These are phyloP conservation scores for Mucor racemosus DNA, from an alignment of 371 early-diverging fungal species.

Conservation along the genomic window DNA sequence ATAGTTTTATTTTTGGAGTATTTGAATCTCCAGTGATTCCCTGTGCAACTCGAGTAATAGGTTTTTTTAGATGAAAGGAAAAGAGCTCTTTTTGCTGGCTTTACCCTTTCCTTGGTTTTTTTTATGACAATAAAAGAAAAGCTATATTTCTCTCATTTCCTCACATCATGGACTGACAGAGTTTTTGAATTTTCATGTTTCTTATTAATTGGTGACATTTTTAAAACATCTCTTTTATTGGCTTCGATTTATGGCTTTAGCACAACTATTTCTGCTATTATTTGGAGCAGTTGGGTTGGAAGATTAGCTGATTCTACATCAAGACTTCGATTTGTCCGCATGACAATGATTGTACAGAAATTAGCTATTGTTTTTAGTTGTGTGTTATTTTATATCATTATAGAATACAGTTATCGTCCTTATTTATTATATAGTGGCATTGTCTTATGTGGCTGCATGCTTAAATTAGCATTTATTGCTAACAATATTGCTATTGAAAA, in stretches of 20 bases:
- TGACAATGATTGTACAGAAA: conserved; percentile 8
- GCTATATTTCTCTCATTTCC: background rate
- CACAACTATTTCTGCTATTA: conserved; percentile 8
- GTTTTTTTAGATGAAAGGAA: too few relatives aligned
- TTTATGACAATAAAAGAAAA: background rate
- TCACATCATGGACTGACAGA: conserved; percentile 11
- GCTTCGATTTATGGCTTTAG: conserved; percentile 8
- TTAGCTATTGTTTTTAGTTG: conserved; percentile 1
- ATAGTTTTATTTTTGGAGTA: too few relatives aligned
- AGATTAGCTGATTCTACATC: background rate
- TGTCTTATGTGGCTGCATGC: conserved; percentile 1
- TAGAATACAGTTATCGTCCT: background rate
- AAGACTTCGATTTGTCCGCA: background rate
- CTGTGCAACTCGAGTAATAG: background rate
- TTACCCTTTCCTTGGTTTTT: background rate
- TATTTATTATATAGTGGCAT: background rate
- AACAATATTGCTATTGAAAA: conserved; percentile 12
- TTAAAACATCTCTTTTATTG: background rate
- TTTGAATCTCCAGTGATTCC: background rate
- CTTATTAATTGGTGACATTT: background rate
- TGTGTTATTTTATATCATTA: background rate
- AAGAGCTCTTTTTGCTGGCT: too few relatives aligned
- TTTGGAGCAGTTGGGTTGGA: conserved; percentile 4
- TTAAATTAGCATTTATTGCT: conserved; percentile 5
- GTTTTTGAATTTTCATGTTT: conserved; percentile 9